These are phyloP conservation scores for Penicillium canescens DNA, from an alignment of 495 filamentous ascomycete species.

Conservation along the genomic window DNA sequence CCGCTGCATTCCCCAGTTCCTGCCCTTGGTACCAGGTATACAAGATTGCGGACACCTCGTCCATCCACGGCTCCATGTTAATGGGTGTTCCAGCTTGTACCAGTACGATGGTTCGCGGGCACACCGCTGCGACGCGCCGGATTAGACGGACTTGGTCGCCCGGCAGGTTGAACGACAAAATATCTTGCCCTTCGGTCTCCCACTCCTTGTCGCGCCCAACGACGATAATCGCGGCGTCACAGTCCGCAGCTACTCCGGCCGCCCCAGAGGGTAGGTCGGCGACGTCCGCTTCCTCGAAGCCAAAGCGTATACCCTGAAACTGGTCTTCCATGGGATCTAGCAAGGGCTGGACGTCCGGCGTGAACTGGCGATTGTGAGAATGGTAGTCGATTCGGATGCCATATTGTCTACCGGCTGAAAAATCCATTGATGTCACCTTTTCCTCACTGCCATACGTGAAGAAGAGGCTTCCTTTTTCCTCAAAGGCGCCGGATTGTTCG, in stretches of 20 bases:
- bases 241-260: not conserved
- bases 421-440: too few relatives aligned
- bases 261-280: too few relatives aligned
- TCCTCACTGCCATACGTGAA: too few relatives aligned
- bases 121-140: not conserved
- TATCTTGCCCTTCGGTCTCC: not conserved
- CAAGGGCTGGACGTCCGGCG: too few relatives aligned
- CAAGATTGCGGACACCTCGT: constrained; percentile 59
- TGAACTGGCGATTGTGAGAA: too few relatives aligned
- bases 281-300: too few relatives aligned
- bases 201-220: not conserved
- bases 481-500: too few relatives aligned
- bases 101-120: not conserved
- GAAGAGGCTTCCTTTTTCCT: too few relatives aligned
- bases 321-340: too few relatives aligned
- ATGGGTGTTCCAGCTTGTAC: constrained; percentile 26
- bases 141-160: not conserved
- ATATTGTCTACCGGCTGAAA: too few relatives aligned
- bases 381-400: too few relatives aligned
- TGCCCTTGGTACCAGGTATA: constrained; percentile 65
- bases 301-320: too few relatives aligned
- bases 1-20: constrained; percentile 54
- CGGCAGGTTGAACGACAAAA: not conserved
- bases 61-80: constrained; percentile 67
- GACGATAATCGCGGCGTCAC: not conserved